Base-by-base conservation (phyloP, 768 basidiomycete species). In the Mycena galopus region DNA sequence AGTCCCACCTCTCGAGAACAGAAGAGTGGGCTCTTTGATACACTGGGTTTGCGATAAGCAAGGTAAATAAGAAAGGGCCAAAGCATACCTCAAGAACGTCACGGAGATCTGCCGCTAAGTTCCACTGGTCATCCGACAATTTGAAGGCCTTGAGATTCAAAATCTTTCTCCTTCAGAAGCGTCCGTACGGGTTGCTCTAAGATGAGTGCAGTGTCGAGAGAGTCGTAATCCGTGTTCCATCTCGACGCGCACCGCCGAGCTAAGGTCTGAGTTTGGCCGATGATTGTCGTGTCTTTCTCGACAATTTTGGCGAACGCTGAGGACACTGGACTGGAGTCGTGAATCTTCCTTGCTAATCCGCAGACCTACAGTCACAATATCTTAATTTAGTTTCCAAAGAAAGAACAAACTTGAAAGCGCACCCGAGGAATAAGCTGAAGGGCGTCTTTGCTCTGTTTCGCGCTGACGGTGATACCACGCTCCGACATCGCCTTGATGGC, bases 121-220 rank as follows among this genome's bases (percentile, higher is more conserved):
- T 42, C 65, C 65, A 67, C 19, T 67, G 57, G 11, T 44, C 39
- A 4, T 67, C 57, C 42, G 65, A 32, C 25, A 67, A 8, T 27
- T 67, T 67, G 56, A 33, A 67, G 2, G 65, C 56, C 44, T 67
- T 67, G 56, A 67, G 65, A 21, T 67, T 67, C n/a, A n/a, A 67
- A 21, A 19, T 67, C 39, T 25, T 67, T 67, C 9, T 67, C 57
- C 42, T 44, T 44, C 21, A 67, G 12, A 23, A 67, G 65, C 32
- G 17, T 37, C 14, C 56, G 56, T 4, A 67, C 57, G 17, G 65
- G 65, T 32, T 59, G 27, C 23, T 57, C 55, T 10, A 67, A 32
- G 17, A 67, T 67, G 1, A 67, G 65, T 14, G 65, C 56, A 5
- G 65, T 67, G 25, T 67, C 56, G 16, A 57, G 42, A 10, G 55